Evolutionary conservation across 495 filamentous ascomycete species (phyloP), one percentile per base, ranked within the genome.

Genomic region (Parmelia sp.): DNA sequence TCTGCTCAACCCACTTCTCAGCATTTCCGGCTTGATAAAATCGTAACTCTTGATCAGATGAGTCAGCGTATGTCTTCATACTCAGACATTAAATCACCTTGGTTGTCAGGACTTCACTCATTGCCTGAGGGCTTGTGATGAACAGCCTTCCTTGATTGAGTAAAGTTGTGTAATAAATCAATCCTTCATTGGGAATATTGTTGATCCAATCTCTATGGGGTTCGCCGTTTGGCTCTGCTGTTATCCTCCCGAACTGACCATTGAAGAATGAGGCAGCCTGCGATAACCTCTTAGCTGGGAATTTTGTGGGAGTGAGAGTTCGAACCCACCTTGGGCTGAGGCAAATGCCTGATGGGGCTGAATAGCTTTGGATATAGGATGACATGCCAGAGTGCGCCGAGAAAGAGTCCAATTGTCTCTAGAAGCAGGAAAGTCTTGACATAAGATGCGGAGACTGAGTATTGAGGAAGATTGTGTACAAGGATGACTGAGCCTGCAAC

Each of bases 11-110:
- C 76, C 79, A 19, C 72, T 70, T 2, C 82, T 77, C 27, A 92
- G 49, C 5, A 79, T 69, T 0, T 45, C 37, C 0, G 92, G 91
- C 71, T 96, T 96, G 57, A 83, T 68, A 68, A 92, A 96, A 29
- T 90, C 84, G 70, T 96, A 96, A 62, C 78, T 86, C 66, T 88
- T n/a, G n/a, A n/a, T n/a, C n/a, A n/a, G n/a, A n/a, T n/a, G n/a
- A n/a, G n/a, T n/a, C n/a, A n/a, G n/a, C n/a, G n/a, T n/a, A n/a
- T n/a, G n/a, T n/a, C n/a, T n/a, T n/a, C n/a, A n/a, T n/a, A n/a
- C n/a, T n/a, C n/a, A n/a, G n/a, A n/a, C n/a, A n/a, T n/a, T n/a
- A n/a, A n/a, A n/a, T 36, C 10, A 36, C 35, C 10, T 36, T 89
- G 17, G 81, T 79, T 2, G 89, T 74, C 10, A 83, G 76, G 6